phyloP scores from a whole-genome alignment of 306 rosid species.

The Ziziphus jujuba region DNA sequence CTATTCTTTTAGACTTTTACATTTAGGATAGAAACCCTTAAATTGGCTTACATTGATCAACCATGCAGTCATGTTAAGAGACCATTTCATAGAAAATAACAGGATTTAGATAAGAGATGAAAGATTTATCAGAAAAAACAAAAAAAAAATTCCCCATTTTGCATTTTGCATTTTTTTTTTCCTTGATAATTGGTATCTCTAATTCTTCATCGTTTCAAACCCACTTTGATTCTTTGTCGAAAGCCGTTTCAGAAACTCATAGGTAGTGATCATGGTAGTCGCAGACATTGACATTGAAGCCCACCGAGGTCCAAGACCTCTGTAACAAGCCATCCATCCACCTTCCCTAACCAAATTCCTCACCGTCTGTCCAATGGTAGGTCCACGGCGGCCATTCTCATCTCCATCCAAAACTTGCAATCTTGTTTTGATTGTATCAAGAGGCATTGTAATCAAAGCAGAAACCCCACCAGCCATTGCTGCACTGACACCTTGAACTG shows the following conservation, averaged over 20 bases:
- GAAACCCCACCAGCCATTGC: slow-evolving; percentile 90
- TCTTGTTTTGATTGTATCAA: slow-evolving; percentile 85
- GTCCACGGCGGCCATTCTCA: slow-evolving; percentile 78
- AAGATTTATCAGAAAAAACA: slow-evolving; percentile 2
- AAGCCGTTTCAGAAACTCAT: slow-evolving; percentile 81
- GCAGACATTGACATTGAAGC: slow-evolving; percentile 92
- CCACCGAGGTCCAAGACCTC: slow-evolving; percentile 91
- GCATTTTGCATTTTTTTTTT: background rate
- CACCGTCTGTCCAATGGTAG: slow-evolving; percentile 62
- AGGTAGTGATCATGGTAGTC: slow-evolving; percentile 93
- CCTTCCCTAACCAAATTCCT: slow-evolving; percentile 82
- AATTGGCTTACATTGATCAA: slow-evolving; percentile 33
- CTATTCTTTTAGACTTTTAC: slow-evolving; percentile 23
- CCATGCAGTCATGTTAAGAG: slow-evolving; percentile 21
- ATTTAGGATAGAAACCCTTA: too few species aligned
- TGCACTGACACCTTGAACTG: slow-evolving; percentile 90
- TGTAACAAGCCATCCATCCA: slow-evolving; percentile 84
- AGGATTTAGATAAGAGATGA: slow-evolving; percentile 21
- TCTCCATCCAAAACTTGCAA: slow-evolving; percentile 83
- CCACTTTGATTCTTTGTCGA: slow-evolving; percentile 70
- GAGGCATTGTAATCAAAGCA: slow-evolving; percentile 84
- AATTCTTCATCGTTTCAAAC: slow-evolving; percentile 39
- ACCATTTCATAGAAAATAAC: slow-evolving; percentile 12
- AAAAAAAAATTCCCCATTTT: background rate
- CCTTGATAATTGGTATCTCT: background rate